Base-by-base conservation (phyloP, 352 stramenopile genomes). In the Pythium vanterpoolii region DNA sequence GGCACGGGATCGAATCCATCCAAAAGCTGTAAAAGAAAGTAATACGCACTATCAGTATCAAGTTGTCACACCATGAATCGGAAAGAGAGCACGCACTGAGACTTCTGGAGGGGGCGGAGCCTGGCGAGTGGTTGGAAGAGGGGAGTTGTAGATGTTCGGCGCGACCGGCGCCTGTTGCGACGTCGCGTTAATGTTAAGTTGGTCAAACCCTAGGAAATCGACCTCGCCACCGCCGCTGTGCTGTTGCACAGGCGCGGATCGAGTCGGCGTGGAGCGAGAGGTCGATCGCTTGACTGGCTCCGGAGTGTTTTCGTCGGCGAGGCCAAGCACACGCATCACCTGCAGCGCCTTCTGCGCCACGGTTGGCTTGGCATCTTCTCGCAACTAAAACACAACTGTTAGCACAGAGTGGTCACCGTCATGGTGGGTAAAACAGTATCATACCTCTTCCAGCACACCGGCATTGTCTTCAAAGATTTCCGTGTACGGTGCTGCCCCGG, bases 391-490 rank as follows among this genome's bases (percentile, higher is more conserved):
- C 28, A 60, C 31, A n/a, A 42, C 13, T 5, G 1, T 42, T 1
- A 42, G 13, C 8, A 13, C 5, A 42, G 34, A 42, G 34, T 9
- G 13, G 13, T 42, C 14, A 11, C 18, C 24, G 40, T 28, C 1
- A 46, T 21, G 19, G 11, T 23, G 11, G 38, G 5, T 5, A 16
- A 28, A 16, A 28, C 30, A 14, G 6, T 13, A n/a, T 24, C 57
- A 64, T 60, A 89, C 75, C 65, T 87, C 79, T 68, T 96, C 76
- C 3, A 96, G 53, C 5, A 94, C 75, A 42, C 92, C 86, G 18
- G 89, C 69, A 44, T 96, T 94, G 36, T 90, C 86, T 53, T 90
- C 79, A 51, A 94, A 91, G 66, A 86, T 87, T 21, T 89, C 79
- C 42, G 82, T 75, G 56, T 96, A 96, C 1, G 75, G 74, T 14